Evolutionary conservation across 306 rosid species (phyloP), one percentile per base, ranked within the genome.

Genomic region (Bauhinia variegata): DNA sequence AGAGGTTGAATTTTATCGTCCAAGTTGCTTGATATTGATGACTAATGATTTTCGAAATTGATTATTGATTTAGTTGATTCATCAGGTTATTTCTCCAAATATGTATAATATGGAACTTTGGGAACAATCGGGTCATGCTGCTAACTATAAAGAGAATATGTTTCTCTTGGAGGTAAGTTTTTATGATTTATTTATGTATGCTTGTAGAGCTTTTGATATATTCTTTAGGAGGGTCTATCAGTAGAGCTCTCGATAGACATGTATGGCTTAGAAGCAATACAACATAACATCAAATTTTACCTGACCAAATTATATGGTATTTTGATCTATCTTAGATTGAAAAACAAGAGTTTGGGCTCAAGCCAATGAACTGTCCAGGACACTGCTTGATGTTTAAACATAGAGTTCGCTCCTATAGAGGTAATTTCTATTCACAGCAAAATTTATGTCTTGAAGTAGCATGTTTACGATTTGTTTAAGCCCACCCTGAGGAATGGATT

Each of bases 281-380:
- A n/a, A n/a, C 17, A 31, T 68, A 28, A 8, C 11, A 12, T 3
- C 15, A 12, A 11, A 44, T 4, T 11, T 15, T 4, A 7, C 33
- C 54, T 67, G 54, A 30, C 43, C 57, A 59, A 33, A 47, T 38
- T 10, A 6, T 75, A 14, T 41, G 18, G 34, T 50, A 28, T 61
- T n/a, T n/a, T 59, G 41, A 34, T 59, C 50, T 65, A 38, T 65
- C 55, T n/a, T 86, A 93, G 98, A 73, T 93, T 67, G 98, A 93
- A 81, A 93, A 89, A 70, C 98, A 93, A 63, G 97, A 93, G 69
- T 93, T 93, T 81, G 98, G 98, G 67, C 59, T 93, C 82, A 93
- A 93, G 75, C 98, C 98, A 32, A 93, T 89, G 98, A 93, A 93
- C 78, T 93, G 98, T 84, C 98, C 97, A 0, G 98, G 98, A 11